Base-by-base conservation (phyloP, 2,329 filamentous ascomycete species). In the Aspergillus japonicus region DNA sequence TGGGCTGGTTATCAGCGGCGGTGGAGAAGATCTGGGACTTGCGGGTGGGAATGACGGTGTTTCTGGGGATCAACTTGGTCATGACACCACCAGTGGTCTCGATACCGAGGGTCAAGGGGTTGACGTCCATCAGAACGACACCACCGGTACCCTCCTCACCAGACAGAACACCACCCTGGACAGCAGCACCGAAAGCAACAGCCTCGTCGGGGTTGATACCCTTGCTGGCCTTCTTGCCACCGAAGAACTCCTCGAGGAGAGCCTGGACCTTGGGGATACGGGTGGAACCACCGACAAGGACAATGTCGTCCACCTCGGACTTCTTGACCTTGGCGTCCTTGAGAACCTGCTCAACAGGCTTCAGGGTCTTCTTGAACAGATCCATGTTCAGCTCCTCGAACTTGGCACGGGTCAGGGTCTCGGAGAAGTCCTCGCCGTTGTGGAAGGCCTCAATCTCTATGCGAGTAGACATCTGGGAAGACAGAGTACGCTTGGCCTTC, bases 331-430 rank as follows among this genome's bases (percentile, higher is more conserved):
- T 96, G 78, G 93, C 92, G 71, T 98, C 95, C 85, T 96, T 96
- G 76, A 99, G 87, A 69, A 98, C 95, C 86, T 97, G 93, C 84
- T 98, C 92, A 68, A 98, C 95, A 60, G 95, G 94, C 88, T 97
- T 96, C 68, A 98, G 87, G 60, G 95, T 98, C 87, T 95, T 96
- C 89, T 96, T 96, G 89, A 98, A 98, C 64, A 98, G 89, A 74
- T 98, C 94, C 71, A 93, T 93, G 90, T 98, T 98, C 72, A 98
- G 87, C 82, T 98, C 94, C 83, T 99, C 95, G 74, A 99, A 98
- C 87, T 98, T 98, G 85, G 95, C 95, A 71, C 94, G 91, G 78
- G 94, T 97, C 56, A 99, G 87, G 64, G 92, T 97, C 88, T 98
- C 94, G 52, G 93, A 97, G 85, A 98, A 96, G 80, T 98, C 95